A percentile compares a stretch with the other conserved stretches of the same genome.
These are phyloP conservation scores for Aphanomyces astaci DNA, from an alignment of 352 stramenopile genomes.

Conservation along the genomic window DNA sequence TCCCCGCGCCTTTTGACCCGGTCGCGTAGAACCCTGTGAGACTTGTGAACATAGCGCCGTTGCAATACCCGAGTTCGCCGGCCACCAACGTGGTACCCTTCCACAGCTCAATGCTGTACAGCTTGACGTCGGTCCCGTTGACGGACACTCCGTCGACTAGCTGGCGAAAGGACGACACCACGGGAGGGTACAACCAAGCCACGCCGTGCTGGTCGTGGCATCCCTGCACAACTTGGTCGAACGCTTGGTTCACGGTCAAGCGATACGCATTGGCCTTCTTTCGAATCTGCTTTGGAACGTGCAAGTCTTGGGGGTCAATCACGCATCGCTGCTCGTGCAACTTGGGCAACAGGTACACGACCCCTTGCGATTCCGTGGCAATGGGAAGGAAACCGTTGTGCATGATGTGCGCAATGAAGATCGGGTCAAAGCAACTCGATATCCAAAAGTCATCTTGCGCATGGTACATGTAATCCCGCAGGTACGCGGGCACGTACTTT, in stretches of 20 bases:
- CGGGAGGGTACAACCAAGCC: slow-evolving; percentile 89
- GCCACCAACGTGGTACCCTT: slow-evolving; percentile 76
- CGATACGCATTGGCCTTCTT: slow-evolving; percentile 86
- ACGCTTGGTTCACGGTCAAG: slow-evolving; percentile 83
- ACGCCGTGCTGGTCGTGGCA: slow-evolving; percentile 89
- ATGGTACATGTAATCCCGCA: slow-evolving; percentile 79
- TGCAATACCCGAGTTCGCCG: slow-evolving; percentile 90
- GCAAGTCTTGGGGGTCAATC: slow-evolving; percentile 39
- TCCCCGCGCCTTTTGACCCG: slow-evolving; percentile 60
- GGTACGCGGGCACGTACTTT: slow-evolving; percentile 81
- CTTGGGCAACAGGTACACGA: slow-evolving; percentile 80
- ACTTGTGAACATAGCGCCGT: slow-evolving; percentile 88
- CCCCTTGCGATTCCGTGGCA: slow-evolving; percentile 64
- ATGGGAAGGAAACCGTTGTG: slow-evolving; percentile 93
- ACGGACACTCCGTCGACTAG: slow-evolving; percentile 60
- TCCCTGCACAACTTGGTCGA: slow-evolving; percentile 80
- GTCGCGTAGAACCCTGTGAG: slow-evolving; percentile 63
- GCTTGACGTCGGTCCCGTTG: slow-evolving; percentile 40
- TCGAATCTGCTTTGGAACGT: slow-evolving; percentile 84
- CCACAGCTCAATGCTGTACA: slow-evolving; percentile 89
- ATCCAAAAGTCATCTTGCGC: slow-evolving; percentile 93
- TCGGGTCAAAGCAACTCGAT: slow-evolving; percentile 79
- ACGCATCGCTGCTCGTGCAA: slow-evolving; percentile 86
- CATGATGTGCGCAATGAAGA: slow-evolving; percentile 88
- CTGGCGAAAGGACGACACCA: slow-evolving; percentile 74